phyloP scores from a whole-genome alignment of 352 stramenopile species.

The Nothophytophthora sp. region DNA sequence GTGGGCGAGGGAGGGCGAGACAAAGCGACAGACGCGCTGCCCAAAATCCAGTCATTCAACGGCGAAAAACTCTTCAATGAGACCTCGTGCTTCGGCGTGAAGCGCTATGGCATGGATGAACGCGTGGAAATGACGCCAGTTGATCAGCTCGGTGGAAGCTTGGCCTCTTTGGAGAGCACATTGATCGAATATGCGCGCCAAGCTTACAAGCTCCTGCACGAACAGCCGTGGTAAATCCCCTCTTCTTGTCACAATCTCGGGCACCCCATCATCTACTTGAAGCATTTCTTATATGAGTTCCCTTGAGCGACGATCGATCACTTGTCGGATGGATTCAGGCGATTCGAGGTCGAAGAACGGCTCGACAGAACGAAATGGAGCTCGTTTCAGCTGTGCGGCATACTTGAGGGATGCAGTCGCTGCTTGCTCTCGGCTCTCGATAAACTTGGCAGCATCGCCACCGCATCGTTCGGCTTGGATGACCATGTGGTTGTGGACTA shows the following conservation, averaged over 20 bases:
- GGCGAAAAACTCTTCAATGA: slow-evolving; percentile 63
- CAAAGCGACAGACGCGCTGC: slow-evolving; percentile 12
- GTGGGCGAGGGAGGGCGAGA: too few species aligned
- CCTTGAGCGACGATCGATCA: slow-evolving; percentile 22
- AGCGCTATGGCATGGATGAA: slow-evolving; percentile 35
- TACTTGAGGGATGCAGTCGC: slow-evolving; percentile 31
- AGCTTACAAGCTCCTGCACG: slow-evolving; percentile 31
- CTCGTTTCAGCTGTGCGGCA: slow-evolving; percentile 27
- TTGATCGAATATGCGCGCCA: slow-evolving; percentile 41
- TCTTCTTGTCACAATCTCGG: too few species aligned
- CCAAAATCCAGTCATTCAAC: slow-evolving; percentile 59
- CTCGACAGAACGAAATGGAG: slow-evolving; percentile 27
- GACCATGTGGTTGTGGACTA: slow-evolving; percentile 41
- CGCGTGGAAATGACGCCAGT: slow-evolving; percentile 27
- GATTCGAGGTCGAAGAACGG: slow-evolving; percentile 33
- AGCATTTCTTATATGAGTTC: too few species aligned
- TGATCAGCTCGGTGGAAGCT: slow-evolving; percentile 9
- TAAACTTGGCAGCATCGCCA: slow-evolving; percentile 10
- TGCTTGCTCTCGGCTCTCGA: slow-evolving; percentile 18
- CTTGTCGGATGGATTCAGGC: slow-evolving; percentile 24
- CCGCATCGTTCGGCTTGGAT: slow-evolving; percentile 16
- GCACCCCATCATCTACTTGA: too few species aligned
- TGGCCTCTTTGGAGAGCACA: slow-evolving; percentile 16
- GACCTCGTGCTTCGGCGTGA: slow-evolving; percentile 70
- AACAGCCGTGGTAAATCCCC: slow-evolving; percentile 2